phyloP scores from a whole-genome alignment of 2,329 filamentous ascomycete species.

The Drechmeria coniospora region DNA sequence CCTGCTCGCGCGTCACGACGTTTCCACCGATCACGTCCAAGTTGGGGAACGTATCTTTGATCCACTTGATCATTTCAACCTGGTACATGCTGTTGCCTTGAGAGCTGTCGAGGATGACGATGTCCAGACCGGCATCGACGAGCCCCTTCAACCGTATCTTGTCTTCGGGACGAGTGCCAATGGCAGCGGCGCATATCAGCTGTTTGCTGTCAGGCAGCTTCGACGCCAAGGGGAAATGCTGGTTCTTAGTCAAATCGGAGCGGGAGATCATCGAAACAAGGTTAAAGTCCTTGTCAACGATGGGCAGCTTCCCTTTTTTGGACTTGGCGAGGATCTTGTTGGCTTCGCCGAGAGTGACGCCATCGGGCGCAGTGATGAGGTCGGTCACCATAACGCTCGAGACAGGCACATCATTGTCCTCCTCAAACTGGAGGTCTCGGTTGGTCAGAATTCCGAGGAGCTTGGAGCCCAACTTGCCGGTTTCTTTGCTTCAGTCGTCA shows the following conservation, averaged over 20 bases:
- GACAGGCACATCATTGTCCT: conserved; percentile 54
- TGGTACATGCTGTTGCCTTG: conserved; percentile 99
- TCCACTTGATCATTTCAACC: conserved; percentile 93
- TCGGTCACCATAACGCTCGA: conserved; percentile 91
- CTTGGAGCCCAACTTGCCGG: conserved; percentile 86
- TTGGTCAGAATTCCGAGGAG: conserved; percentile 95
- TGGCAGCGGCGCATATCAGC: conserved; percentile 85
- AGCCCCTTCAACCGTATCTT: conserved; percentile 74
- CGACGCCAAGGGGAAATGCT: conserved; percentile 89
- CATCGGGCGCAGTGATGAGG: conserved; percentile 71
- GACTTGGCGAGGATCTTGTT: conserved; percentile 88
- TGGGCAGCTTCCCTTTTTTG: conserved; percentile 96
- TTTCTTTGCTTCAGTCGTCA: conserved; percentile 46
- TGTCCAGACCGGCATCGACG: conserved; percentile 86
- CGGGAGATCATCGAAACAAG: conserved; percentile 84
- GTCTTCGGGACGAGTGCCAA: conserved; percentile 89
- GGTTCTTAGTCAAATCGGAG: conserved; percentile 96
- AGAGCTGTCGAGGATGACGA: conserved; percentile 88
- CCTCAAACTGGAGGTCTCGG: conserved; percentile 94
- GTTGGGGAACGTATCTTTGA: conserved; percentile 72
- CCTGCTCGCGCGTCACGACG: conserved; percentile 94
- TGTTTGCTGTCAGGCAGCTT: conserved; percentile 97
- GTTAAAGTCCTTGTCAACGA: conserved; percentile 71
- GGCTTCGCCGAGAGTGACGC: conserved; percentile 73
- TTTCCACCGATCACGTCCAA: conserved; percentile 97